Evolutionary conservation across 371 early-diverging fungal genomes (phyloP), one percentile per base, ranked within the genome.

Genomic region (Apophysomyces trapeziformis): DNA sequence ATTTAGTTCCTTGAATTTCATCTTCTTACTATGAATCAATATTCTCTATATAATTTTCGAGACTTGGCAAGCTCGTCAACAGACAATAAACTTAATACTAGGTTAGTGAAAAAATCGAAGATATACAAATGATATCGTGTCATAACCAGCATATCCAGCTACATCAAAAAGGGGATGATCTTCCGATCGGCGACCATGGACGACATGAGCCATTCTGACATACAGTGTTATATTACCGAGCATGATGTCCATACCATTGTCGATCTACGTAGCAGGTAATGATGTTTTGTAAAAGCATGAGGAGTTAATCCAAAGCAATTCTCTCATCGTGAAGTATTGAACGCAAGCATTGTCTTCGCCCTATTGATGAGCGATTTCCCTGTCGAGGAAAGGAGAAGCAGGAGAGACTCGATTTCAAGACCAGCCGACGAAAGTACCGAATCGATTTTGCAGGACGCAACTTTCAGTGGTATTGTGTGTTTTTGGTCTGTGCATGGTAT

Each of bases 401-500:
- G 32, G 38, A 39, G 47, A 61, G n/a, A 32, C 21, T 1, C 21
- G 8, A 32, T 18, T 12, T 38, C 21, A 38, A n/a, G 21, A 45
- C 16, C 43, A 32, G 36, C 11, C 56, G 78, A 41, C 70, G 71
- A 41, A 83, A 79, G 39, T 76, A 72, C 39, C 62, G 72, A 21
- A 64, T 83, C 38, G 75, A 79, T 64, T 78, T 80, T 65, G 79
- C 76, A 21, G 80, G 83, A 57, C 67, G 66, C 38, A 77, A 73
- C 41, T 83, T 80, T 54, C 71, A 83, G 62, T 69, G 76, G 44
- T 66, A 83, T 57, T 79, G 74, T 14, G 68, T 83, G 0, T 83
- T 78, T 66, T 66, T 64, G 50, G 45, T 73, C 9, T 80, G 83
- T 58, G 58, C 71, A 5, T 38, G 73, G 4, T 45, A 58, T n/a